These are phyloP conservation scores for Diplosphaera chodatii DNA, from an alignment of 139 green algal genomes.

Conservation along the genomic window DNA sequence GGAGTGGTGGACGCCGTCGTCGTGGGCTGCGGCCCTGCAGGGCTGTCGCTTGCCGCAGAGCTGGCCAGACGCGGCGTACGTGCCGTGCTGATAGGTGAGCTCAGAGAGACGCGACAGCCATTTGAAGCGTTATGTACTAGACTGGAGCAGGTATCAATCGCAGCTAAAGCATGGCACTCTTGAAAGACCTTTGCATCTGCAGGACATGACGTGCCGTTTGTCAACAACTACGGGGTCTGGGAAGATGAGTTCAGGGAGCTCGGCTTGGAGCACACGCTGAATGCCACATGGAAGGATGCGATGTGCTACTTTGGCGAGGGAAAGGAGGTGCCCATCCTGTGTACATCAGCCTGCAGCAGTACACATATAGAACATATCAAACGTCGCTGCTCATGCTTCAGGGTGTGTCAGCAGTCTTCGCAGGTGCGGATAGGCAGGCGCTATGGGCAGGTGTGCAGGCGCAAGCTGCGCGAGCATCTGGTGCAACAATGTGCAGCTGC, in stretches of 20 bases:
- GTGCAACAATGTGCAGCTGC: slow-evolving; percentile 25
- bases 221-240: slow-evolving; percentile 96
- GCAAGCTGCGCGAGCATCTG: slow-evolving; percentile 53
- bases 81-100: slow-evolving; percentile 60
- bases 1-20: slow-evolving; percentile 56
- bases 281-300: slow-evolving; percentile 47
- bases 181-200: no score
- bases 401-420: neutral
- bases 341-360: no score
- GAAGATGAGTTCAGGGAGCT: slow-evolving; percentile 70
- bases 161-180: no score
- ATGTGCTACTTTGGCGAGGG: slow-evolving; percentile 62
- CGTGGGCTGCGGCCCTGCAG: slow-evolving; percentile 86
- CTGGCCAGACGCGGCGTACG: slow-evolving; percentile 67
- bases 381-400: no score
- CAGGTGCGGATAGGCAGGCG: slow-evolving; percentile 45
- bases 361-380: no score
- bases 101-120: no score
- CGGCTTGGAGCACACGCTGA: slow-evolving; percentile 58
- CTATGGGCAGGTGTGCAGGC: slow-evolving; percentile 37
- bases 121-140: no score
- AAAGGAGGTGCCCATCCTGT: neutral
- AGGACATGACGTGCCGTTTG: slow-evolving; percentile 72
- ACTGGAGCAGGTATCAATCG: no score
- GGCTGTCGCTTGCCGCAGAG: slow-evolving; percentile 80